A percentile compares a stretch with the other conserved stretches of the same genome.
Evolutionary conservation across 2,329 filamentous ascomycete species (phyloP).

Genomic region (Cladosporium velox): DNA sequence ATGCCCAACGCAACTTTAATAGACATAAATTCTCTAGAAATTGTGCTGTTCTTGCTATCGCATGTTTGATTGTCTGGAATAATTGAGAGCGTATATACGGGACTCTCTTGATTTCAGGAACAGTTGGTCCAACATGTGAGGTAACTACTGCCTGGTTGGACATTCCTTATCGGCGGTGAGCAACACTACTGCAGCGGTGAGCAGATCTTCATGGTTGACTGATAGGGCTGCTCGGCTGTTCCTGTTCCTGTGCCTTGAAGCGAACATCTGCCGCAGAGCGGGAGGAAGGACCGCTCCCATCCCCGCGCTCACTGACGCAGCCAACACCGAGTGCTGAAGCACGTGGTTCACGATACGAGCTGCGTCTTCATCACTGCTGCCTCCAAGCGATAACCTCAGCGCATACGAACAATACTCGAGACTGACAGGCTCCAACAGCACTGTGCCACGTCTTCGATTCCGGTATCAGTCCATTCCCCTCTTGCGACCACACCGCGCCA

Average conservation of each 20-base stretch:
- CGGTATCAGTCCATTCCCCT: background rate
- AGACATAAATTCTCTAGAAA: background rate
- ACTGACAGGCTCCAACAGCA: background rate
- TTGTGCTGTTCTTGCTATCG: background rate
- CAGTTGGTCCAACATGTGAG: background rate
- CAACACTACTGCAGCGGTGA: background rate
- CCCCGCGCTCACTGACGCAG: slow-evolving; percentile 11
- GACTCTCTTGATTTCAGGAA: background rate
- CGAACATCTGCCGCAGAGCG: background rate
- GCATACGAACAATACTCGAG: background rate
- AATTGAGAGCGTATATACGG: background rate
- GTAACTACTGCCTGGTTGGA: background rate
- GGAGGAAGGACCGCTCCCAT: slow-evolving; percentile 4
- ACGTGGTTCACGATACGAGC: background rate
- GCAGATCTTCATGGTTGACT: background rate
- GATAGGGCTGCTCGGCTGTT: background rate
- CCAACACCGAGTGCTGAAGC: background rate
- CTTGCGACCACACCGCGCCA: background rate
- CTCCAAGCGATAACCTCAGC: background rate
- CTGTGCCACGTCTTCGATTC: background rate
- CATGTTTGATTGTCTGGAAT: too few relatives aligned
- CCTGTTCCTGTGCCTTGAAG: background rate
- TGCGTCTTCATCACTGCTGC: slow-evolving; percentile 2
- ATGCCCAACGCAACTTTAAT: background rate
- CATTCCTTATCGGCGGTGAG: background rate